Base-by-base conservation (phyloP, 345 rosid genomes). In the Crucihimalaya himalaica region DNA sequence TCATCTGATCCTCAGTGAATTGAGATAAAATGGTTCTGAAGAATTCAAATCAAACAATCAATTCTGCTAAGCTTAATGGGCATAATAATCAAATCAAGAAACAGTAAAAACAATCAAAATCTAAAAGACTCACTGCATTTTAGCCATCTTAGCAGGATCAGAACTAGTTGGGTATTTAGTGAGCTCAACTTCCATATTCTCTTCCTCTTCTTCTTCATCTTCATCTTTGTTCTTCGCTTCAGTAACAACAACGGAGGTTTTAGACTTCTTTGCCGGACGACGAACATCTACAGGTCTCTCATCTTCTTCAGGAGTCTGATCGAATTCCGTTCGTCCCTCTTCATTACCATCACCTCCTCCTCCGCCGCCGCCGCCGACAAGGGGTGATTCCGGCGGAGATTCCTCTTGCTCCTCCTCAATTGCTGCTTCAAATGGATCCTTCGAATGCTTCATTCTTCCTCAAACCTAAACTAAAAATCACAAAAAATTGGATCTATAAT, bases 361-460 rank as follows among this genome's bases (percentile, higher is more conserved):
- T n/a, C 79, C 82, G 10, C 73, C 47, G 1, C 81, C 90, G 6
- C 85, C 91, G 1, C 77, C 70, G 10, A 60, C 84, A 35, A 71
- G 61, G 0, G 92, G 97, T 48, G 91, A 89, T 19, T 85, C 86
- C 1, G 72, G 73, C 15, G 92, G 87, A 0, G 96, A 87, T 7
- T 89, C 86, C 12, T 86, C 92, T 45, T 85, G 89, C 57, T 87
- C 90, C 82, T 90, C 97, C 71, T 90, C 97, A 67, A 81, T 82
- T 3, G 98, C 98, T 6, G 92, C 97, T 74, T 96, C 97, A 65
- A 96, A 92, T 0, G 96, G 98, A 74, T 90, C 99, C 82, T 90
- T 92, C 0, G 91, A 87, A 45, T 90, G 90, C 71, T 90, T 92
- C 97, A 90, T 95, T 54, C 4, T 16, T 21, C 6, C 5, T 43